These are phyloP conservation scores for sunflower (Helianthus annuus) DNA, from an alignment of 129 eudicot species.

Conservation along the genomic window DNA sequence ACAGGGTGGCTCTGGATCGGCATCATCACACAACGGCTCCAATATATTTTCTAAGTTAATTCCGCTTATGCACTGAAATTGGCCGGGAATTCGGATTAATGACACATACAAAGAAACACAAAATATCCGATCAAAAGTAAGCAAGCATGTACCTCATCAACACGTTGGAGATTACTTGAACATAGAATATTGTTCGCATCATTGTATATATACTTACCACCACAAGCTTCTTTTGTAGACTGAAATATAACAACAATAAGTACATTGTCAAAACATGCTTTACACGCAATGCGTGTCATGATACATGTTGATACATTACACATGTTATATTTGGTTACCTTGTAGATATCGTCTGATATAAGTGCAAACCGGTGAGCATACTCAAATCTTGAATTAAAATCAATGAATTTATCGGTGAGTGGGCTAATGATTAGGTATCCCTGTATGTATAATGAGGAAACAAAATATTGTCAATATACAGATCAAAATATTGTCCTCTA, in stretches of 20 bases:
- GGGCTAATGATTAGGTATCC: conserved; percentile 30
- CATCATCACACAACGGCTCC: conserved; percentile 20
- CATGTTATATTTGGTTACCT: conserved; percentile 10
- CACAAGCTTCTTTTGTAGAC: conserved; percentile 29
- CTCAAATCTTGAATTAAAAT: conserved; percentile 24
- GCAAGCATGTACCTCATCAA: conserved; percentile 22
- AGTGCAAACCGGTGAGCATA: conserved; percentile 34
- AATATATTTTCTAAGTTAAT: conserved; percentile 14
- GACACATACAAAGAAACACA: background rate
- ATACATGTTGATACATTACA: background rate
- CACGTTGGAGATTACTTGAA: conserved; percentile 13
- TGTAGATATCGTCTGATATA: conserved; percentile 29
- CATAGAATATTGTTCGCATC: conserved; percentile 24
- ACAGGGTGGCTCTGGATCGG: conserved; percentile 24
- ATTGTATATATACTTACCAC: conserved; percentile 24
- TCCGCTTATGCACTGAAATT: conserved; percentile 23
- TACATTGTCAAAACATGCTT: background rate
- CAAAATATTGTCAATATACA: background rate
- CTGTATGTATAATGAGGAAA: conserved; percentile 1
- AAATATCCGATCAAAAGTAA: background rate
- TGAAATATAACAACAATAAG: conserved; percentile 7
- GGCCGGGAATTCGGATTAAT: background rate
- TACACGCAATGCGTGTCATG: background rate
- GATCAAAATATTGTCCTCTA: background rate
- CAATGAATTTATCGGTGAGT: conserved; percentile 17